These are phyloP conservation scores for Chrysoporthe deuterocubensis DNA, from an alignment of 2,329 filamentous ascomycete genomes.

Conservation along the genomic window DNA sequence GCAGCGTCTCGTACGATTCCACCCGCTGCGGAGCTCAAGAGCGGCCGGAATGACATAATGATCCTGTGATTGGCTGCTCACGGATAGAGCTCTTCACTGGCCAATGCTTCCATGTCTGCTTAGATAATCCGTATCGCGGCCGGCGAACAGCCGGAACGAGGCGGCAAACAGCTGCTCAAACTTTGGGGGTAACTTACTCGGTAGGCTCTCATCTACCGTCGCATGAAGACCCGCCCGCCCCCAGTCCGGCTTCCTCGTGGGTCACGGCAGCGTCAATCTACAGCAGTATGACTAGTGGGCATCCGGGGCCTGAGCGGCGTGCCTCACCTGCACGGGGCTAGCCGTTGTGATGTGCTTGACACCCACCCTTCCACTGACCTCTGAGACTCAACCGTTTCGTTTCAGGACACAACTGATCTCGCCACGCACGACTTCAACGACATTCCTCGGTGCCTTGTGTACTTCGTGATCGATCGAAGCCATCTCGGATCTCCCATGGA, in stretches of 20 bases:
- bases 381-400: slow-evolving; percentile 8
- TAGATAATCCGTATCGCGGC: slow-evolving; percentile 8
- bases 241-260: background rate
- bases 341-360: background rate
- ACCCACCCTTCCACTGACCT: background rate
- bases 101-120: slow-evolving; percentile 16
- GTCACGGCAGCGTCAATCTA: background rate
- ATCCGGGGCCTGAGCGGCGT: slow-evolving; percentile 1
- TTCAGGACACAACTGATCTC: background rate
- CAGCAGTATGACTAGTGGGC: background rate
- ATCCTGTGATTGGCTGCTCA: slow-evolving; percentile 17
- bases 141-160: background rate
- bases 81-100: slow-evolving; percentile 15
- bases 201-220: background rate
- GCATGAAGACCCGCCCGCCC: background rate
- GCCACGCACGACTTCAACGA: background rate
- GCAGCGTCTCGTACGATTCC: slow-evolving; percentile 10
- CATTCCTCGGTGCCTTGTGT: background rate
- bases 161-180: slow-evolving; percentile 2
- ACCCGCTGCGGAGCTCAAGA: slow-evolving; percentile 7
- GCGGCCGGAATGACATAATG: slow-evolving; percentile 22
- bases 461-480: background rate
- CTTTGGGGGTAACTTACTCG: too few species aligned
- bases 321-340: slow-evolving; percentile 4
- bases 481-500: background rate